Conservation (phyloP, 2,329 filamentous ascomycete species). For the Fusarium begoniae region DNA sequence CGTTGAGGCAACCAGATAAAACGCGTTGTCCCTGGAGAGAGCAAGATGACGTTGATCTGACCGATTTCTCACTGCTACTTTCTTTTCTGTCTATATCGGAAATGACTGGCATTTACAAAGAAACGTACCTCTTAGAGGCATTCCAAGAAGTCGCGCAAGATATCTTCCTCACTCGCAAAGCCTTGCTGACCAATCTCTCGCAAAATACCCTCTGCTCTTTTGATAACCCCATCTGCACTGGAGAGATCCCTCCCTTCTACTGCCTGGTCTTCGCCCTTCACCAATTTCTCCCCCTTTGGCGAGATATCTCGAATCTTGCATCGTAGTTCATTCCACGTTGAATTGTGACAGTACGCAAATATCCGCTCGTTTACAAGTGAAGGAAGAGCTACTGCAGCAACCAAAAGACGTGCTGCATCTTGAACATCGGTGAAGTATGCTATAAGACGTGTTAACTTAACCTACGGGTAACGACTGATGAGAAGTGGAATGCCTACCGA, state of each 20-base stretch:
- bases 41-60: neutral
- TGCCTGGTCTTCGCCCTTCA: neutral
- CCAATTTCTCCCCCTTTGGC: neutral
- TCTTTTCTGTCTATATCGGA: neutral
- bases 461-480: accelerated
- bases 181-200: neutral
- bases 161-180: neutral
- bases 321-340: neutral
- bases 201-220: neutral
- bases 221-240: neutral
- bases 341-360: neutral
- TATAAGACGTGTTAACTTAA: neutral
- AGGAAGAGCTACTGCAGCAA: neutral
- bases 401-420: neutral
- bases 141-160: neutral
- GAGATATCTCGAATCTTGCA: neutral
- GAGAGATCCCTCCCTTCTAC: neutral
- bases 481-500: neutral
- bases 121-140: neutral
- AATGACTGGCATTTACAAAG: neutral
- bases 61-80: neutral
- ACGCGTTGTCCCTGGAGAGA: accelerated
- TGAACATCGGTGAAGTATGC: neutral
- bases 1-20: neutral
- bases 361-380: neutral